Percentiles rank a stretch among this genome's conserved stretches.
phyloP scores from a whole-genome alignment of 2,329 filamentous ascomycete genomes.

The Trichophyton mentagrophytes region DNA sequence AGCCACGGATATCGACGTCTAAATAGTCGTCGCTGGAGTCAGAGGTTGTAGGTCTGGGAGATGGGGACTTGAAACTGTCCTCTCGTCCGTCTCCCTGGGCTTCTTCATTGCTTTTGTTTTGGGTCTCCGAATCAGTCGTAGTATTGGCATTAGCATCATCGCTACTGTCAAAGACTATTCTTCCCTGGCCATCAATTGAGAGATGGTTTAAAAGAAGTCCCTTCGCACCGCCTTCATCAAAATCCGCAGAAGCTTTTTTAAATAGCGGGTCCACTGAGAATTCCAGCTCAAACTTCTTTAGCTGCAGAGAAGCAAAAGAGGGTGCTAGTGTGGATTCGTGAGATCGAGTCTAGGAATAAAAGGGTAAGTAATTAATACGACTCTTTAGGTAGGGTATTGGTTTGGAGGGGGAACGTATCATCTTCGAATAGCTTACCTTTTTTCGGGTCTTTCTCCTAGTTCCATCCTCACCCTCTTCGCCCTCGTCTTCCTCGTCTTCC shows the following conservation, averaged over 20 bases:
- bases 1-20: slow-evolving; percentile 63
- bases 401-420: not conserved
- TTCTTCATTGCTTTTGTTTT: slow-evolving; percentile 15
- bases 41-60: slow-evolving; percentile 24
- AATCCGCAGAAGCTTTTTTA: slow-evolving; percentile 96
- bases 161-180: slow-evolving; percentile 97
- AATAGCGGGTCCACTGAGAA: slow-evolving; percentile 96
- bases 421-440: slow-evolving; percentile 42
- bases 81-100: slow-evolving; percentile 29
- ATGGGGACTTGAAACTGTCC: slow-evolving; percentile 27
- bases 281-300: slow-evolving; percentile 96
- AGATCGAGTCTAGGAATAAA: slow-evolving; percentile 48
- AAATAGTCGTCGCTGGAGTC: slow-evolving; percentile 40
- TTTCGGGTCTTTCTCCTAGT: slow-evolving; percentile 47
- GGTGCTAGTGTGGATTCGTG: slow-evolving; percentile 88
- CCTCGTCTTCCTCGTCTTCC: slow-evolving; percentile 23
- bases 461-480: slow-evolving; percentile 23
- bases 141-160: slow-evolving; percentile 57
- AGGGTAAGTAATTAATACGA: not conserved
- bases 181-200: slow-evolving; percentile 81
- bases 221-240: slow-evolving; percentile 95
- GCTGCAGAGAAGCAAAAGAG: slow-evolving; percentile 73
- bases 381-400: too few species aligned
- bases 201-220: slow-evolving; percentile 88
- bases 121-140: slow-evolving; percentile 26